These are phyloP conservation scores for Luffa acutangula DNA, from an alignment of 306 rosid species.

Conservation along the genomic window DNA sequence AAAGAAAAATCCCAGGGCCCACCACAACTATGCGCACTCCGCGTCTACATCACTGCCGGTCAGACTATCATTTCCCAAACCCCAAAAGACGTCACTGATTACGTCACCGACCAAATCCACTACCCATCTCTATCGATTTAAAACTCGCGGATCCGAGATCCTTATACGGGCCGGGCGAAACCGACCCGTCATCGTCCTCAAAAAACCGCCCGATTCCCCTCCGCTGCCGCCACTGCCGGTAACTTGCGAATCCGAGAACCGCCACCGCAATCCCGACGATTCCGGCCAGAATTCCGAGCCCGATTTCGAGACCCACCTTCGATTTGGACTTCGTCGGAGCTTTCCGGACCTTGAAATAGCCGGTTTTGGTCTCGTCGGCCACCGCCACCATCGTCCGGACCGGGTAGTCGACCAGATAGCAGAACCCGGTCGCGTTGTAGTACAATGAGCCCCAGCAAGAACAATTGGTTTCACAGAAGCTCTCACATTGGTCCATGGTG, in stretches of 20 bases:
- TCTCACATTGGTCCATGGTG: constrained; percentile 46
- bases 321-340: constrained; percentile 14
- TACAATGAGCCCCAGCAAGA: constrained; percentile 79
- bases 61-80: constrained; percentile 6
- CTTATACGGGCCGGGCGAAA: constrained; percentile 74
- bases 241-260: constrained; percentile 23
- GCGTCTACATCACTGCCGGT: constrained; percentile 11
- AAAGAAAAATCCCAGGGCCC: background rate
- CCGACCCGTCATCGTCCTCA: constrained; percentile 31
- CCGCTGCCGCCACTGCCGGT: constrained; percentile 18
- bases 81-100: constrained; percentile 38
- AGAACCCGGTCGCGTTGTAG: constrained; percentile 48
- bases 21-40: background rate
- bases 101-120: constrained; percentile 33
- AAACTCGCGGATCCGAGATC: constrained; percentile 71
- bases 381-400: constrained; percentile 42
- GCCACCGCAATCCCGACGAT: constrained; percentile 8
- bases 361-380: constrained; percentile 47
- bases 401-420: constrained; percentile 54
- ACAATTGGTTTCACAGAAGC: constrained; percentile 43
- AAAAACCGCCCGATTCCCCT: constrained; percentile 9
- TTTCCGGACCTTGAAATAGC: constrained; percentile 65
- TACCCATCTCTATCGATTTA: constrained; percentile 52
- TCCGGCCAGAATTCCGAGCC: constrained; percentile 21
- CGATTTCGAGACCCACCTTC: constrained; percentile 12